Evolutionary conservation across 352 stramenopile genomes (phyloP).

Genomic region (Pseudoperonospora humuli): DNA sequence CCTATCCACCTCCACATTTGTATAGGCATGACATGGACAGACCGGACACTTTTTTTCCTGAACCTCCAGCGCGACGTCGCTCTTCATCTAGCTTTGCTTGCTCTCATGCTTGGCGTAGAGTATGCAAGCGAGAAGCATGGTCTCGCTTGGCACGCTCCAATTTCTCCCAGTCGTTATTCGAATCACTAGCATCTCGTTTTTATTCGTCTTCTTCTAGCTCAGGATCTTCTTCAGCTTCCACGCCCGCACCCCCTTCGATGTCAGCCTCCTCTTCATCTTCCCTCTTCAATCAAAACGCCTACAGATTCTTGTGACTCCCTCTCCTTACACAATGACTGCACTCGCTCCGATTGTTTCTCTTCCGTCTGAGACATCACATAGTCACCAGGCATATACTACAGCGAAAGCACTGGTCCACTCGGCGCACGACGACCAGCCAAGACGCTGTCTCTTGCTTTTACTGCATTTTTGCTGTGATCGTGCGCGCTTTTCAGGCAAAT

Average conservation of each 20-base stretch:
- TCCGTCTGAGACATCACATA: slow-evolving; percentile 4
- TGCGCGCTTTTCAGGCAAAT: slow-evolving; percentile 37
- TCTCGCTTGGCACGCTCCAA: slow-evolving; percentile 51
- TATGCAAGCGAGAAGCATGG: slow-evolving; percentile 29
- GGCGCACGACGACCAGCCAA: slow-evolving; percentile 36
- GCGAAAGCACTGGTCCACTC: slow-evolving; percentile 20
- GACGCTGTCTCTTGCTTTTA: slow-evolving; percentile 25
- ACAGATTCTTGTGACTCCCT: slow-evolving; percentile 5
- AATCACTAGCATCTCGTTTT: slow-evolving; percentile 44
- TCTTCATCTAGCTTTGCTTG: slow-evolving; percentile 35
- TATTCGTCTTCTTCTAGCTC: slow-evolving; percentile 1
- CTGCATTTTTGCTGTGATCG: slow-evolving; percentile 41
- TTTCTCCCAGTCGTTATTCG: slow-evolving; percentile 58
- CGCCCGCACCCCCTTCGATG: slow-evolving; percentile 4
- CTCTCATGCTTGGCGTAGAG: slow-evolving; percentile 26
- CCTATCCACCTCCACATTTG: slow-evolving; percentile 52
- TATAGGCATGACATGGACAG: slow-evolving; percentile 52
- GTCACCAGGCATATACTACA: slow-evolving; percentile 5
- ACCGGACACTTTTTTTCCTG: slow-evolving; percentile 61
- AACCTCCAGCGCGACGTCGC: slow-evolving; percentile 24
- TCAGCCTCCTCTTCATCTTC: slow-evolving; percentile 4
- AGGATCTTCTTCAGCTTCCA: slow-evolving; percentile 18
- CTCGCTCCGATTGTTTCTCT: not conserved
- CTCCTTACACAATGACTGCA: not conserved
- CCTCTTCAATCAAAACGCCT: slow-evolving; percentile 2